Conservation (phyloP, 2,329 filamentous ascomycete species). For the Arthrobotrys pseudoclavata region DNA sequence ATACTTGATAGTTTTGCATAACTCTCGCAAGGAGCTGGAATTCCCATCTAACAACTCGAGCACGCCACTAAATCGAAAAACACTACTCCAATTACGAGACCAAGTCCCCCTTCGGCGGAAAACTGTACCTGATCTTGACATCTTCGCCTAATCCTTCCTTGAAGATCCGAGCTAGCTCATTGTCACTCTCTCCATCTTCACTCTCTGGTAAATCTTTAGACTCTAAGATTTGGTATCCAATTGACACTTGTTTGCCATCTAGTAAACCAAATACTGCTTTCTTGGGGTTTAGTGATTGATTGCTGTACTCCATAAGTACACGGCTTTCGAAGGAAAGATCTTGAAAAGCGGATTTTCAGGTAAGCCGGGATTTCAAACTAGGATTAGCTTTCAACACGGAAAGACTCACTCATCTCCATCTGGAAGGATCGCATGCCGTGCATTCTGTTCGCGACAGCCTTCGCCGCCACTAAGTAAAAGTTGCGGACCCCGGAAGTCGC, state of each 20-base stretch:
- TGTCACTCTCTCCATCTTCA: slow-evolving; percentile 37
- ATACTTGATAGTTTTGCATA: slow-evolving; percentile 12
- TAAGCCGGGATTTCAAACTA: slow-evolving; percentile 28
- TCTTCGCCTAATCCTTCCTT: slow-evolving; percentile 43
- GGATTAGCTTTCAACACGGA: slow-evolving; percentile 10
- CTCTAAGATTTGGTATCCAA: slow-evolving; percentile 39
- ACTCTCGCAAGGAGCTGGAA: neutral
- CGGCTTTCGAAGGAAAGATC: slow-evolving; percentile 43
- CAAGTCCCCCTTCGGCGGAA: slow-evolving; percentile 9
- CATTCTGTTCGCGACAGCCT: slow-evolving; percentile 46
- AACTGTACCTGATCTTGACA: slow-evolving; percentile 39
- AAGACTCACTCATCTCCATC: slow-evolving; percentile 46
- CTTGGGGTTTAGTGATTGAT: slow-evolving; percentile 27
- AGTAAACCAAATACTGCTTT: slow-evolving; percentile 1
- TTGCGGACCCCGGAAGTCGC: slow-evolving; percentile 36
- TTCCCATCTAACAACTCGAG: slow-evolving; percentile 4
- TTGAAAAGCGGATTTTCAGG: slow-evolving; percentile 20
- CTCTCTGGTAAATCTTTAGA: slow-evolving; percentile 28
- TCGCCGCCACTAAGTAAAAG: slow-evolving; percentile 43
- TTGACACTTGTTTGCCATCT: slow-evolving; percentile 8
- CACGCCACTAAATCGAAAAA: slow-evolving; percentile 23
- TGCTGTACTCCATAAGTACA: slow-evolving; percentile 36
- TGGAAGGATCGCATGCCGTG: slow-evolving; percentile 32
- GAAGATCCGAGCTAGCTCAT: slow-evolving; percentile 43
- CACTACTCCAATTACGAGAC: neutral